Percentiles rank a stretch among this genome's conserved stretches.
Conservation (phyloP, 352 stramenopile genomes). For the Stephanocyclus meneghinianus region DNA sequence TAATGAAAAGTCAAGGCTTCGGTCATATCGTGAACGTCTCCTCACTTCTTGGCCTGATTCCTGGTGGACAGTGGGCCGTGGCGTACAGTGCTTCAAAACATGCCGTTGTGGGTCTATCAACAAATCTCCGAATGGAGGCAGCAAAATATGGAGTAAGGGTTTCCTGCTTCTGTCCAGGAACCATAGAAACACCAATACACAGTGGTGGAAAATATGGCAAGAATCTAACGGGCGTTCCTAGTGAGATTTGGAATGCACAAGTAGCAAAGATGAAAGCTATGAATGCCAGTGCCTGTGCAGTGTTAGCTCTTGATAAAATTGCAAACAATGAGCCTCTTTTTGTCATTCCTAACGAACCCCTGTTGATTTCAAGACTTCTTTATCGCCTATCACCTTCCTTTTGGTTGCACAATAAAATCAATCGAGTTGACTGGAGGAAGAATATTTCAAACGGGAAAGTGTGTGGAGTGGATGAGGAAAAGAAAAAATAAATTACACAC, state of each 20-base stretch:
- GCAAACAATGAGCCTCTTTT: constrained; percentile 1
- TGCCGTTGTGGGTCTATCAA: background rate
- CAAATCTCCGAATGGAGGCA: background rate
- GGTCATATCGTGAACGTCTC: no score
- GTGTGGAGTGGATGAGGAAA: background rate
- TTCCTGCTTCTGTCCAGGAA: constrained; percentile 1
- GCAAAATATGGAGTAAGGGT: background rate
- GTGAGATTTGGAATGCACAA: background rate
- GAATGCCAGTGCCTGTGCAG: background rate
- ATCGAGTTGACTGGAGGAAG: background rate
- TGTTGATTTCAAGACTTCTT: background rate
- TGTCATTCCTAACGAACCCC: background rate
- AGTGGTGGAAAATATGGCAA: constrained; percentile 3
- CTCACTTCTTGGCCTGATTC: no score
- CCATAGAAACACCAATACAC: background rate
- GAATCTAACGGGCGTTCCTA: constrained; percentile 1
- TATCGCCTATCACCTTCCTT: background rate
- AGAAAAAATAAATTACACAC: background rate
- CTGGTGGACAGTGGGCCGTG: background rate
- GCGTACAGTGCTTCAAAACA: constrained; percentile 3
- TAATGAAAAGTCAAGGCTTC: no score
- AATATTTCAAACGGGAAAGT: background rate
- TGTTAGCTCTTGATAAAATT: background rate
- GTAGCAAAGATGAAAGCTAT: constrained; percentile 5
- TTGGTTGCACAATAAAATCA: background rate